Evolutionary conservation across 768 basidiomycete species (phyloP), one percentile per base, ranked within the genome.

Genomic region (Lentinula raphanica): DNA sequence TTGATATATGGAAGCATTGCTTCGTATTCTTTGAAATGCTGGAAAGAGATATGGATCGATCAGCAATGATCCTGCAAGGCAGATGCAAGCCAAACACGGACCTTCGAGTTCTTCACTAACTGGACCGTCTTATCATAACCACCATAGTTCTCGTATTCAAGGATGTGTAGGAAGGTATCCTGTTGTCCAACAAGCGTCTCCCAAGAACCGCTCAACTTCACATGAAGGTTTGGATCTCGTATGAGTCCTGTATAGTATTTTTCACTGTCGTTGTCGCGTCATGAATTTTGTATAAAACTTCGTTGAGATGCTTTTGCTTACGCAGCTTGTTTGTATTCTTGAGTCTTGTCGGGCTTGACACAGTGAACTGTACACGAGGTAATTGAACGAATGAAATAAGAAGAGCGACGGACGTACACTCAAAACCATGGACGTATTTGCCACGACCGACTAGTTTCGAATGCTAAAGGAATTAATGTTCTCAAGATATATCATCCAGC

Each of bases 131-230:
- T 85, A 74, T 98, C 96, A 62, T 85, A 92, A 9, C 94, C 94
- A 31, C 80, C 84, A 70, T 94, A 92, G 60, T 95, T 94, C 74
- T 97, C 93, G 68, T 96, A 96, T 73, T 98, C 96, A 28, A 97
- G 76, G 63, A 96, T 92, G 65, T 81, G 75, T 60, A 77, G 63
- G 69, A 93, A 96, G 1, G 83, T 86, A 66, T 98, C 97, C 60
- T 94, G 88, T 59, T 92, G 86, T 40, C 97, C 97, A 29, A 98
- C 82, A 19, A 91, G 65, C 1, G 88, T 86, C 72, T 98, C 95
- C 92, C 94, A 99, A 64, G 87, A 91, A 21, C 96, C 97, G 0
- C 90, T 92, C 59, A 98, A 78, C 70, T 96, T 94, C 58, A 96
- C 87, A 54, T 88, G 81, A 51, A 94, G 70, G 40, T 82, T 78